Percentiles rank a stretch among this genome's conserved stretches.
phyloP scores from a whole-genome alignment of 805 yeast species.

The Candida mattraensis region DNA sequence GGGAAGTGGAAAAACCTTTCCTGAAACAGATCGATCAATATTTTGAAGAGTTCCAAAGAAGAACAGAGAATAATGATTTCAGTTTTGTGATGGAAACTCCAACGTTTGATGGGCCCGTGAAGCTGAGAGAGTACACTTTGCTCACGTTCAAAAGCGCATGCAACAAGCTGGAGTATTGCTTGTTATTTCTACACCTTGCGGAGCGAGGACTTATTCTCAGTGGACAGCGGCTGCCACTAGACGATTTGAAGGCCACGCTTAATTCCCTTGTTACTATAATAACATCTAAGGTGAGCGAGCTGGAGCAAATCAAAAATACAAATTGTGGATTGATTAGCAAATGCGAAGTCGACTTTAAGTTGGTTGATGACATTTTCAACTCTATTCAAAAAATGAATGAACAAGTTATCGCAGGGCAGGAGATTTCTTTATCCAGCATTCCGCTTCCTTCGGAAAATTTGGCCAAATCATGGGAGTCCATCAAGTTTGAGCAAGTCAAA shows the following conservation, averaged over 20 bases:
- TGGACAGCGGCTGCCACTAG: slow-evolving; percentile 3
- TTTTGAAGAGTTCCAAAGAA: slow-evolving; percentile 6
- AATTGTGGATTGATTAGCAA: slow-evolving; percentile 8
- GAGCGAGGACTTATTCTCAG: slow-evolving; percentile 8
- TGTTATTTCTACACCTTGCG: neutral
- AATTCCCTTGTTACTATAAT: neutral
- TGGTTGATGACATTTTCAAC: slow-evolving; percentile 1
- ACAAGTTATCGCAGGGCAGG: slow-evolving; percentile 5
- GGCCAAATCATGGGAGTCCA: no score
- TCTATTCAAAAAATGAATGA: slow-evolving; percentile 1
- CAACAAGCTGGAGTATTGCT: slow-evolving; percentile 5
- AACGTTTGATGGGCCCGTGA: slow-evolving; percentile 6
- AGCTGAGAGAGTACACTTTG: slow-evolving; percentile 6
- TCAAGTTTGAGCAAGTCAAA: slow-evolving; percentile 1
- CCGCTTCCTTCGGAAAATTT: no score
- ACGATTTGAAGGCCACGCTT: slow-evolving; percentile 1
- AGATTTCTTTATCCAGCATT: slow-evolving; percentile 4
- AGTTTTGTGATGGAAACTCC: slow-evolving; percentile 2
- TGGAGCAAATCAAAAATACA: slow-evolving; percentile 3
- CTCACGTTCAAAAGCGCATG: neutral
- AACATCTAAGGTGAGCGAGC: neutral
- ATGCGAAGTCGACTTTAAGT: neutral
- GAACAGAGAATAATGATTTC: slow-evolving; percentile 6
- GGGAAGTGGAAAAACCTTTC: slow-evolving; percentile 4
- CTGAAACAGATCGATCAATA: slow-evolving; percentile 2